Base-by-base conservation (phyloP, 2,329 filamentous ascomycete genomes). In the Colletotrichum neosansevieriae region DNA sequence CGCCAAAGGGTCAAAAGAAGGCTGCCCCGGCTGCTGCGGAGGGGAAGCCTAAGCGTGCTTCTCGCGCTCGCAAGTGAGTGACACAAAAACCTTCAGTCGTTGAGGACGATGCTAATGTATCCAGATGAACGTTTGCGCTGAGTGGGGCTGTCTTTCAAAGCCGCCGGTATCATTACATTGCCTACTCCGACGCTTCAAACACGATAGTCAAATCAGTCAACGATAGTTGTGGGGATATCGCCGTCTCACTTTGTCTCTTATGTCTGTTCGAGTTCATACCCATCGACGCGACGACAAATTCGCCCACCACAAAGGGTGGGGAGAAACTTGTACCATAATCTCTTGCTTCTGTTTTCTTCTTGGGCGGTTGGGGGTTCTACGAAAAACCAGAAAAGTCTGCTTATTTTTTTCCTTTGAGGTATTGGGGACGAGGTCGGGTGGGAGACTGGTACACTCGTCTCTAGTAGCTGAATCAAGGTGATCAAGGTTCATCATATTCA, bases 1-100 rank as follows among this genome's bases (percentile, higher is more conserved):
- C 51, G 12, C 21, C 67, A 10, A 69, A 69, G 51, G 67, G 63
- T 11, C 57, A 63, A 10, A 69, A 67, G 50, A 69, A 69, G 29
- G 67, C 67, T 49, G 67, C 63, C 13, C 56, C 67, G 6, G 63
- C 44, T 53, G 57, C 57, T 36, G 67, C 53, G 21, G 64, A 49
- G 21, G 64, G 42, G 21, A 69, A 58, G 50, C 63, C 67, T 15
- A 63, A 53, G 44, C 57, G 67, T 6, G 49, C 34, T 19, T 34
- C 42, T 24, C 67, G 67, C 38, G 50, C 63, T 38, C 67, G 67
- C 56, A 67, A 69, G 50, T 67, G 9, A 68, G 54, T 49, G 4
- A 44, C 7, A 1, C 15, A 15, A 13, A 15, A 13, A 38, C n/a
- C 3, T 13, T 5, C 5, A 12, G 7, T 4, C 19, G 3, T 2